Percentiles rank a stretch among this genome's conserved stretches.
Evolutionary conservation across 2,329 filamentous ascomycete species (phyloP).

Genomic region (Cercospora sesami): DNA sequence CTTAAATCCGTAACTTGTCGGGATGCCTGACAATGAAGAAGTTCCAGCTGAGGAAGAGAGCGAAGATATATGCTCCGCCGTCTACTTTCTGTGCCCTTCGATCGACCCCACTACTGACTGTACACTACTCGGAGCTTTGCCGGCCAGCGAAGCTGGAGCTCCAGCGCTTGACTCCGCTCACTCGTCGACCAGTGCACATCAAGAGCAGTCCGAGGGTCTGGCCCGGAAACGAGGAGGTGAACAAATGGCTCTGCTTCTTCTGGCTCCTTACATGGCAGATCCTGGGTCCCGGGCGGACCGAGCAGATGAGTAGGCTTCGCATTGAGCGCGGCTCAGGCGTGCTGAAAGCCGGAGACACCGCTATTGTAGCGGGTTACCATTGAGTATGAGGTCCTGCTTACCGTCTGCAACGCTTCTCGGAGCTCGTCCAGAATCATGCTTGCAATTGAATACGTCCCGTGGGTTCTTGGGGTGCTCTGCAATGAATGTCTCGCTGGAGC

Average conservation of each 20-base stretch:
- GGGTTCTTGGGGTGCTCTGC: no score
- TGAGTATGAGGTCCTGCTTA: not conserved
- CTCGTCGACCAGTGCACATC: not conserved
- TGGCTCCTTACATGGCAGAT: not conserved
- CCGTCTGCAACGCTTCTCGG: not conserved
- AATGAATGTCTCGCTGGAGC: no score
- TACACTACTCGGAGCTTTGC: not conserved
- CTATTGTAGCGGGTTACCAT: not conserved
- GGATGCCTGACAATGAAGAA: not conserved
- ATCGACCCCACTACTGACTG: not conserved
- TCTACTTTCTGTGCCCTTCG: not conserved
- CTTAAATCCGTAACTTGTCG: not conserved
- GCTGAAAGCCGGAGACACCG: not conserved
- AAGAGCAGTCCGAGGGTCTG: not conserved
- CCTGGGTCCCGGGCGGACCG: not conserved
- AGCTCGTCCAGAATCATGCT: not conserved
- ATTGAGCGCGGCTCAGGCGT: not conserved
- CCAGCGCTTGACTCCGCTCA: not conserved
- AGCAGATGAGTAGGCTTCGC: not conserved
- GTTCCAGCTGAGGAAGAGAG: not conserved
- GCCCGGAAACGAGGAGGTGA: not conserved
- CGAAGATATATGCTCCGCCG: not conserved
- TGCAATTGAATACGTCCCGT: not conserved
- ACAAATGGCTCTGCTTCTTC: not conserved
- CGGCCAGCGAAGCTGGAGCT: conserved; percentile 1